Base-by-base conservation (phyloP, 2,329 filamentous ascomycete genomes). In the Didymosphaeria variabile region DNA sequence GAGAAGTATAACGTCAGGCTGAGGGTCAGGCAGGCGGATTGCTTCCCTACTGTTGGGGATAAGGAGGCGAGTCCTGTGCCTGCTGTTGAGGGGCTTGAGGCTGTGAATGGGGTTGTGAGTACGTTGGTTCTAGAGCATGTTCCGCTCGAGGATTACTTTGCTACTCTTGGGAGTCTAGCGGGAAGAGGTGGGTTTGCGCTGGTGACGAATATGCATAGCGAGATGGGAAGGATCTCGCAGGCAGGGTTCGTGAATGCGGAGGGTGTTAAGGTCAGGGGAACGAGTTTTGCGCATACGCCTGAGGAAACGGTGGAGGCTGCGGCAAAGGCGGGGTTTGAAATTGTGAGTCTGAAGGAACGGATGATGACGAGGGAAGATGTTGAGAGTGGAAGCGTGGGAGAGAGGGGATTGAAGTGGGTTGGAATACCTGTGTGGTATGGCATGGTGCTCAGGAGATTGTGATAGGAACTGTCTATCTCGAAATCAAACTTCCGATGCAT, bases 151-250 rank as follows among this genome's bases (percentile, higher is more conserved):
- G 64, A 74, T 0, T 86, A 82, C 69, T 90, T 90, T 73, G 55
- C 66, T 2, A 81, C 82, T 0, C 80, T 83, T 0, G 67, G 79
- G 1, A 65, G 68, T 0, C 72, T 90, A 17, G 75, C 80, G 5
- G 67, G 65, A 2, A 76, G 79, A 0, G 81, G 81, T 0, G 87
- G 84, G 0, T 74, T 83, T 51, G 76, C 88, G 5, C 77, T 90
- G 10, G 68, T 90, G n/a, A 90, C 87, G 0, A 90, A 90, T 68
- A 91, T 91, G 88, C 88, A 91, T 71, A 75, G 82, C 1, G 85
- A 89, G 3, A 90, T 90, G 87, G 88, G 87, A 1, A 63, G 64
- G 15, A 79, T 83, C 17, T 85, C 83, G 29, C 87, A 88, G 69
- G 88, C 88, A 0, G 88, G 88, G 0, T 90, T 91, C 67, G 79